Evolutionary conservation across 2,329 filamentous ascomycete genomes (phyloP), one percentile per base, ranked within the genome.

Genomic region (Trematosphaeria pertusa): DNA sequence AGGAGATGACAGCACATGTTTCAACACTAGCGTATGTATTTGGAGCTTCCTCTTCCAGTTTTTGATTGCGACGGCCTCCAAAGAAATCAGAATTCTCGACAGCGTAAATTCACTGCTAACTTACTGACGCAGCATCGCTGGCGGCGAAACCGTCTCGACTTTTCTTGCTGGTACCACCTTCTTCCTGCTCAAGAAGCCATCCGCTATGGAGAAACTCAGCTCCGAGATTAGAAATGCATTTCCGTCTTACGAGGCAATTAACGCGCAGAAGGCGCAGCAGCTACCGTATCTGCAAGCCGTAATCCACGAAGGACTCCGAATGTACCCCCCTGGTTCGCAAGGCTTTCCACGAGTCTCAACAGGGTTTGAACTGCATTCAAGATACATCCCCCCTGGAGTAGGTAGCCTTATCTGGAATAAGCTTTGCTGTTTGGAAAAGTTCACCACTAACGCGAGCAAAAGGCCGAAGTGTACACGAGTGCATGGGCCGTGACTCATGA

Each of bases 271-370:
- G 5, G 30, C 48, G 5, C 24, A 17, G 38, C 15, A 44, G 5
- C 49, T 67, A 2, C 55, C 51, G 2, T 66, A 64, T 43, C 52
- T 67, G 17, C 41, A 53, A 3, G 65, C 62, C 18, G 50, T 61
- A 0, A 44, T 68, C 5, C 15, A 43, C n/a, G 66, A 70, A 46
- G 59, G 54, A 1, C 47, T 68, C 8, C 54, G 66, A 7, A 48
- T 59, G 4, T 59, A 36, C 18, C 51, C 55, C 2, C 44, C 53
- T 0, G 68, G 77, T 4, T 63, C 74, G 2, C 63, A 61, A 7
- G 70, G 72, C 4, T 61, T 75, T 10, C 62, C 71, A 19, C 61
- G 73, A 1, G 48, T 59, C 4, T 46, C 43, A 2, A 43, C 55
- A 3, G 58, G 56, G 10, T 20, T 18, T 9, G 17, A 20, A 3